Conservation (phyloP, 2,329 filamentous ascomycete species). For the Alternaria gaisen region DNA sequence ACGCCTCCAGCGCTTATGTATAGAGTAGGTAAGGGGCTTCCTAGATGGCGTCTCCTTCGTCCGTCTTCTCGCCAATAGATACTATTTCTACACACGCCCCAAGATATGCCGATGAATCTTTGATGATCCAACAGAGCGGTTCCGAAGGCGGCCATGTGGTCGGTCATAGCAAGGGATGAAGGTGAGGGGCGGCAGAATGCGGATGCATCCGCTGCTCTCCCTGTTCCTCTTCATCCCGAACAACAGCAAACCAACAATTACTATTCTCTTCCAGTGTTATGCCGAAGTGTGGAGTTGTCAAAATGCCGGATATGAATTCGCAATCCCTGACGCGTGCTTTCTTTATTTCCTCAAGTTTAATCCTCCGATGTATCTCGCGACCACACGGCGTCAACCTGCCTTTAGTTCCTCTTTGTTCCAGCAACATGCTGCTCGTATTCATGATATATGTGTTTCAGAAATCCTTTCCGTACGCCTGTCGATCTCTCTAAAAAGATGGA, state of each 20-base stretch:
- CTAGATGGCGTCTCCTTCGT: slow-evolving; percentile 12
- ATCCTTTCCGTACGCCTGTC: slow-evolving; percentile 1
- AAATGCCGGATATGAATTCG: slow-evolving; percentile 27
- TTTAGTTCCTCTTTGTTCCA: slow-evolving; percentile 25
- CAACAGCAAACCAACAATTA: slow-evolving; percentile 17
- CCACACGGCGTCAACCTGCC: slow-evolving; percentile 15
- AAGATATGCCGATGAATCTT: neutral
- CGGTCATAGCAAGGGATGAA: slow-evolving; percentile 12
- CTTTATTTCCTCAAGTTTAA: slow-evolving; percentile 34
- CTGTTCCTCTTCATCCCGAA: slow-evolving; percentile 5
- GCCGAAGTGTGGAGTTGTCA: slow-evolving; percentile 12
- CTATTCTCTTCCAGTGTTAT: slow-evolving; percentile 10
- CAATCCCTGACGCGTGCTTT: slow-evolving; percentile 34
- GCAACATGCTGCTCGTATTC: slow-evolving; percentile 6
- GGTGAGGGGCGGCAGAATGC: slow-evolving; percentile 30
- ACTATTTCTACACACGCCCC: slow-evolving; percentile 1
- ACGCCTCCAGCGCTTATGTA: slow-evolving; percentile 10
- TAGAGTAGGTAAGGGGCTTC: slow-evolving; percentile 17
- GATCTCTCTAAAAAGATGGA: neutral
- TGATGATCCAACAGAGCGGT: slow-evolving; percentile 2
- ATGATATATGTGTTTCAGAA: slow-evolving; percentile 20
- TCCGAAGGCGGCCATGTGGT: slow-evolving; percentile 8
- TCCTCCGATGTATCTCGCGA: slow-evolving; percentile 17
- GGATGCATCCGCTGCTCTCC: slow-evolving; percentile 13
- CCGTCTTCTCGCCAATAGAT: slow-evolving; percentile 11